These are phyloP conservation scores for Pleodorina starrii DNA, from an alignment of 139 green algal species.

Conservation along the genomic window DNA sequence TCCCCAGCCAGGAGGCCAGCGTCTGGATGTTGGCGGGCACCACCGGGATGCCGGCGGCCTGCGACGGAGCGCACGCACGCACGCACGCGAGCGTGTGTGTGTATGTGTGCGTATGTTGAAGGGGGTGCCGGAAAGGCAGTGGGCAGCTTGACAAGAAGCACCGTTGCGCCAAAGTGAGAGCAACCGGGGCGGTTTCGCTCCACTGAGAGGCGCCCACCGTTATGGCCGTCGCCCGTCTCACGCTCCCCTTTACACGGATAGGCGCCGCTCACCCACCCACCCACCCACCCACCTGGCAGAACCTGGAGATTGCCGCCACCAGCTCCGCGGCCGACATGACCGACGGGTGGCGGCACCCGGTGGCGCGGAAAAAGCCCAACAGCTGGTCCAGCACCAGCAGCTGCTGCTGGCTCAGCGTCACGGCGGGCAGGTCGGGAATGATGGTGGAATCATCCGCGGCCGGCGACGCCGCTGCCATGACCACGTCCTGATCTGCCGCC, in stretches of 20 bases:
- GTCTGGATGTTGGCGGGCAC: slow-evolving; percentile 44
- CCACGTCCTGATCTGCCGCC: too few species aligned
- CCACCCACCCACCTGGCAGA: slow-evolving; percentile 25
- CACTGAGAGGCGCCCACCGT: too few species aligned
- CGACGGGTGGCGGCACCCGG: slow-evolving; percentile 36
- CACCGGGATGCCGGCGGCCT: slow-evolving; percentile 4
- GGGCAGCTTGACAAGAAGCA: too few species aligned
- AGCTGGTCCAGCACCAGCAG: slow-evolving; percentile 32
- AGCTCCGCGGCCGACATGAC: slow-evolving; percentile 33
- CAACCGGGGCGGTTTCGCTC: too few species aligned
- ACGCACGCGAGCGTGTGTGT: background rate
- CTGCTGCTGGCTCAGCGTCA: slow-evolving; percentile 34
- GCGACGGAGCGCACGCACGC: background rate
- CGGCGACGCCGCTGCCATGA: too few species aligned
- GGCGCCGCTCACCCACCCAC: too few species aligned
- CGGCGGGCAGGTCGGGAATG: background rate
- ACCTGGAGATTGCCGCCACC: slow-evolving; percentile 32
- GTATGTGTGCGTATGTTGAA: background rate
- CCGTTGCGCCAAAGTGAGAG: too few species aligned
- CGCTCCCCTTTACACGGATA: too few species aligned
- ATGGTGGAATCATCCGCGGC: too few species aligned
- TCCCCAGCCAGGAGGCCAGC: slow-evolving; percentile 42
- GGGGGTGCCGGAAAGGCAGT: too few species aligned
- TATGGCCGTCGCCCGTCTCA: too few species aligned
- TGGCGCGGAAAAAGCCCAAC: slow-evolving; percentile 27